Evolutionary conservation across 2,329 filamentous ascomycete genomes (phyloP), one percentile per base, ranked within the genome.

Genomic region (Cladophialophora exuberans): DNA sequence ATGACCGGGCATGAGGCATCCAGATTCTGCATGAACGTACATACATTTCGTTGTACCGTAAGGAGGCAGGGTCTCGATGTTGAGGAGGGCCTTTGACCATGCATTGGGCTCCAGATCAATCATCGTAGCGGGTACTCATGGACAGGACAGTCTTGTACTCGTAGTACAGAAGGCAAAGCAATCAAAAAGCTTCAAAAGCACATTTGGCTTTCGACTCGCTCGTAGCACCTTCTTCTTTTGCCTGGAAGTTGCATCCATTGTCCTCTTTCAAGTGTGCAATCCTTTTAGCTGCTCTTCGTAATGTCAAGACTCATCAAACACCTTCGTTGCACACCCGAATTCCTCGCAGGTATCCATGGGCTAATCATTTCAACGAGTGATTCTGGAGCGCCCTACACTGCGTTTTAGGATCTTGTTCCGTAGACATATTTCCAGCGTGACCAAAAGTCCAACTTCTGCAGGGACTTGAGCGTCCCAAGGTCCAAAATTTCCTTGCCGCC

Each of bases 1-100:
- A 60, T 61, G 61, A 62, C 39, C 36, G 60, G 65, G 66, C 63
- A 62, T 18, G 65, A 67, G 65, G 63, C 61, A 59, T 53, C 42
- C 30, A 45, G 60, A 57, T 53, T 54, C 56, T 62, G 57, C 61
- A 57, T 62, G 61, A 66, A 61, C 61, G 61, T 61, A 54, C 47
- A 48, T 61, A 54, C 44, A 39, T 49, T 53, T 49, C n/a, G 42
- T 51, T 39, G 49, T 49, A 41, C 50, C 57, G 56, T 61, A 64
- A 52, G 63, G 64, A 42, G 52, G 62, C 63, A 64, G 56, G 30
- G 54, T 55, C 52, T 63, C 49, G 51, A 56, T 60, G 54, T 64
- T 62, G 63, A 65, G 61, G 63, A 65, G 30, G 49, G 52, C 61
- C 61, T 62, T 59, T 48, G 62, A 63, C 61, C 59, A 62, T 62